Evolutionary conservation across 2,329 filamentous ascomycete genomes (phyloP), one percentile per base, ranked within the genome.

Genomic region (Colletotrichum trifolii): DNA sequence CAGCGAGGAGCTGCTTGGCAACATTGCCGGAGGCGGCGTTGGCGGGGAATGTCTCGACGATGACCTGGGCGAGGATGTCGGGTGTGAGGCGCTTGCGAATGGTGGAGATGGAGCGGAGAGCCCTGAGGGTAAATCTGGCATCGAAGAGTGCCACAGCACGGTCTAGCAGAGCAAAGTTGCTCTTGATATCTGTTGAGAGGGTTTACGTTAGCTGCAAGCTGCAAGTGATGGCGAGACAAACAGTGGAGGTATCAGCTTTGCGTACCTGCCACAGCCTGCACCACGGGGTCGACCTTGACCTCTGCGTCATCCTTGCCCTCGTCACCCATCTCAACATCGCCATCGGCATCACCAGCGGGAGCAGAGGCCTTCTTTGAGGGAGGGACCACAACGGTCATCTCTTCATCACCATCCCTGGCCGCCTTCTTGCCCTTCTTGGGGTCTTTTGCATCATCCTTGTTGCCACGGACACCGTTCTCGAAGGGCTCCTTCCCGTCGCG

Each of bases 121-220:
- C 96, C 75, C 96, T 89, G 69, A 99, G 91, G 62, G 95, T 93
- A 81, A 97, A 99, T 83, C 96, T 90, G 65, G 94, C 89, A 81
- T 99, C 96, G 78, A 98, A 99, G 73, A 96, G 89, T 69, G 90
- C 86, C 69, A 99, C 95, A 70, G 94, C 96, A 74, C 94, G 91
- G 75, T 97, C 94, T 74, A 99, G 87, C 69, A 99, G 87, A 56
- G 89, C 88, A 76, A 97, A 97, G 81, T 96, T 97, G 85, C 88
- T 90, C 81, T 94, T 96, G 82, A 99, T 97, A 79, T 97, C 96
- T 98, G 75, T 43, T 62, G 65, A 54, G 33, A 34, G 68, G 36
- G 35, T n/a, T 45, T 43, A 52, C 43, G 67, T 75, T 60, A 75
- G 72, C 61, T 64, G 61, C 15, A 40, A 36, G 12, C 45, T 40